A percentile compares a stretch with the other conserved stretches of the same genome.
phyloP scores from a whole-genome alignment of 306 rosid genomes.

The Lathyrus aphaca region DNA sequence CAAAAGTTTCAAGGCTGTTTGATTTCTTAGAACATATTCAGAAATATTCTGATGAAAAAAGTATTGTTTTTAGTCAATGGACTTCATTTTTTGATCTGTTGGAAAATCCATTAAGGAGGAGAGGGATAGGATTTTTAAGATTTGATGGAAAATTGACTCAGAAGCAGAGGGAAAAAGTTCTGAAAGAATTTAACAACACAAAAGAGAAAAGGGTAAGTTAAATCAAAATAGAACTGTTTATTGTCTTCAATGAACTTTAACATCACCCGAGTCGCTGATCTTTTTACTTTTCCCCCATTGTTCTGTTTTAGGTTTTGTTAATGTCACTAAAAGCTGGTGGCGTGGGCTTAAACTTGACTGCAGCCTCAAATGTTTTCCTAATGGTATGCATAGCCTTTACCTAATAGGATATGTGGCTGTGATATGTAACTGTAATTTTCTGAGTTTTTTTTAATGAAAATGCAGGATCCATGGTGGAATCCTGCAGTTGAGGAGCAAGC shows the following conservation, averaged over 20 bases:
- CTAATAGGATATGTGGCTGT: neutral
- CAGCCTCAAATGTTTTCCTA: conserved; percentile 80
- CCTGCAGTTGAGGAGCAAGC: conserved; percentile 98
- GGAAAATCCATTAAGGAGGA: conserved; percentile 67
- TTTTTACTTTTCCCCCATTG: neutral
- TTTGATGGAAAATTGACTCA: conserved; percentile 75
- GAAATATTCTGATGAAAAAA: conserved; percentile 56
- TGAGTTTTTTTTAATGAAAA: neutral
- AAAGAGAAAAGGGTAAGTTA: conserved; percentile 57
- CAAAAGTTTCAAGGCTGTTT: conserved; percentile 70
- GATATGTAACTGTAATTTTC: conserved; percentile 1
- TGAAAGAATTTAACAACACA: conserved; percentile 68
- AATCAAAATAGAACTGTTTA: neutral
- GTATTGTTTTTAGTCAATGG: conserved; percentile 91
- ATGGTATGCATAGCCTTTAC: conserved; percentile 53
- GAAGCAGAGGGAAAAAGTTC: conserved; percentile 67
- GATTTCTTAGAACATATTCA: conserved; percentile 57
- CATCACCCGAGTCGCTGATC: neutral
- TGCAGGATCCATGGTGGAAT: conserved; percentile 98
- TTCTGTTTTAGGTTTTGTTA: conserved; percentile 63
- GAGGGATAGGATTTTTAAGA: conserved; percentile 62
- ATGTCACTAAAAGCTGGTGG: conserved; percentile 89
- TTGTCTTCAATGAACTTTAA: conserved; percentile 3
- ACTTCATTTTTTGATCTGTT: conserved; percentile 74
- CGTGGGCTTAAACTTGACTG: conserved; percentile 91